Conservation (phyloP, 2,329 filamentous ascomycete species). For the Scopulariopsis brevicaulis region DNA sequence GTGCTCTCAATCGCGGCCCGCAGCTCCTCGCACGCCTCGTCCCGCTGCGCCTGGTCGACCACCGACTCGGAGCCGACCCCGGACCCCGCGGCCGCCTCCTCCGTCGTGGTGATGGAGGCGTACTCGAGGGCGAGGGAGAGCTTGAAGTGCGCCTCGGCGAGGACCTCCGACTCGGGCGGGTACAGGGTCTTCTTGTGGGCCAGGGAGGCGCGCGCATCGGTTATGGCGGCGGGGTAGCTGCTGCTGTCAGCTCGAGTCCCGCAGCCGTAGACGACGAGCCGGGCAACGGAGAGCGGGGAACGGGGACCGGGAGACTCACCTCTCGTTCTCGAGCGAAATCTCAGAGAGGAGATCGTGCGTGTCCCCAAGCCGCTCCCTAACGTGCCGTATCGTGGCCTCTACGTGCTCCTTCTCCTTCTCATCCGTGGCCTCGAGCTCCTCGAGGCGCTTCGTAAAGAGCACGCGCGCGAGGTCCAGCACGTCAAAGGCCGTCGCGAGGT, state of each 20-base stretch:
- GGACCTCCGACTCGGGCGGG: constrained; percentile 67
- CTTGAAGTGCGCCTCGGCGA: constrained; percentile 95
- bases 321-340: constrained; percentile 94
- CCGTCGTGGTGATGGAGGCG: constrained; percentile 60
- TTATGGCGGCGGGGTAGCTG: constrained; percentile 74
- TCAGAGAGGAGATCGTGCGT: constrained; percentile 91
- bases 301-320: constrained; percentile 26
- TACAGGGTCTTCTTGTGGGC: constrained; percentile 70
- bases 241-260: background rate
- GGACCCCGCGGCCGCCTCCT: constrained; percentile 34
- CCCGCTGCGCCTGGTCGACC: constrained; percentile 58
- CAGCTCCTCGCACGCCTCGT: constrained; percentile 61
- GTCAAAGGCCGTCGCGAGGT: constrained; percentile 70
- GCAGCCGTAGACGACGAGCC: no score
- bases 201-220: constrained; percentile 69
- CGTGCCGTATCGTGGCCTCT: constrained; percentile 34
- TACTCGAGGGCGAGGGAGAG: constrained; percentile 92
- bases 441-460: constrained; percentile 46
- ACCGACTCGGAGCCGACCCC: constrained; percentile 31
- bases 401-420: constrained; percentile 25
- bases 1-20: constrained; percentile 65
- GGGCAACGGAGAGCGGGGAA: no score
- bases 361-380: constrained; percentile 82
- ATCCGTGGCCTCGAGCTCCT: constrained; percentile 20
- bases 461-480: constrained; percentile 71